These are phyloP conservation scores for Cyclospora cayetanensis DNA, from an alignment of 169 alveolate species.

Conservation along the genomic window DNA sequence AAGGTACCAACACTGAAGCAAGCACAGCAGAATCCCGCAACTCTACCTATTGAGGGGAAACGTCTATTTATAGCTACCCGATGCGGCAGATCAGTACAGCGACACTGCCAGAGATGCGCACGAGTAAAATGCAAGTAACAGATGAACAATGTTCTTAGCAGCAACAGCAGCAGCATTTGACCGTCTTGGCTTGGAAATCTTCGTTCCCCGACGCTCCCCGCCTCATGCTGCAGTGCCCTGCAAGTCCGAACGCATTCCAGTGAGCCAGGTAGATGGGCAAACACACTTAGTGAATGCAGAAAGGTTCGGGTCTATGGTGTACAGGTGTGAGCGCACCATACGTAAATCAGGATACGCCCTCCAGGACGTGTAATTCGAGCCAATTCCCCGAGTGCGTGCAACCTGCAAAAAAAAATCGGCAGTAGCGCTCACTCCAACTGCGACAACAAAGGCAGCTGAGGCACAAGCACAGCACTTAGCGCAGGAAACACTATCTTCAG, in stretches of 20 bases:
- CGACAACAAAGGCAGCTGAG: background rate
- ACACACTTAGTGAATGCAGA: background rate
- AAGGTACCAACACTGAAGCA: conserved; percentile 78
- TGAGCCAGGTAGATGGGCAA: background rate
- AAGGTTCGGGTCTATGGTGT: background rate
- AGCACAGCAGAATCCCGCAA: background rate
- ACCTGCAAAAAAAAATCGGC: conserved; percentile 53
- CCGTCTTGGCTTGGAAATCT: conserved; percentile 90
- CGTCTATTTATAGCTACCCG: too few species aligned
- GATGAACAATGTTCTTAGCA: background rate
- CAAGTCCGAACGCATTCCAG: conserved; percentile 66
- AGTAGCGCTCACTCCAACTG: background rate
- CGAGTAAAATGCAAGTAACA: too few species aligned
- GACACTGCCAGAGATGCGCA: too few species aligned
- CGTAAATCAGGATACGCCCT: conserved; percentile 88
- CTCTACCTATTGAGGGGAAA: too few species aligned
- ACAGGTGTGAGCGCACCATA: conserved; percentile 81
- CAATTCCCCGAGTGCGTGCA: conserved; percentile 83
- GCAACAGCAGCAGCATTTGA: conserved; percentile 10
- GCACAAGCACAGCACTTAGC: background rate
- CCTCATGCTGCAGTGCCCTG: conserved; percentile 85
- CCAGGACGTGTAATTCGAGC: conserved; percentile 86
- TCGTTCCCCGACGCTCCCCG: conserved; percentile 83
- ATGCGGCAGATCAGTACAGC: too few species aligned
- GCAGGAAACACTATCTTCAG: background rate